Base-by-base conservation (phyloP, 805 yeast species). In the Saccharomycopsis babjevae region DNA sequence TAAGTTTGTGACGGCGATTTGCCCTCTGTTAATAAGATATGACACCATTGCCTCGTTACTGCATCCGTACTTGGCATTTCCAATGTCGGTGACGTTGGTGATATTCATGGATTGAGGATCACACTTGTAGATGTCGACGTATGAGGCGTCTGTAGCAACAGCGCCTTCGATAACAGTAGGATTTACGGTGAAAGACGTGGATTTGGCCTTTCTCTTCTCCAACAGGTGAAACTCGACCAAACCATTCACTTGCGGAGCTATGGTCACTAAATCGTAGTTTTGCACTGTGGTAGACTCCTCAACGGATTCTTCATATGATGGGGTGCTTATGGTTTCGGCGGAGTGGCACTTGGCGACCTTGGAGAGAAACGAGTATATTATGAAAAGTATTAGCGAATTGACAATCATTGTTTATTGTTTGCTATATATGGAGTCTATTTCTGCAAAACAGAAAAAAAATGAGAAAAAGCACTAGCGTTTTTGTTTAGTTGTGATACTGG, bases 31-130 rank as follows among this genome's bases (percentile, higher is more conserved):
- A 15, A 62, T 55, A 28, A 46, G 54, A 34, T 62, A 62, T 25
- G 54, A 22, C 2, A 56, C 65, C 43, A 32, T 34, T 13, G 59
- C 62, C 28, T 57, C 42, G 25, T 57, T 57, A 8, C 38, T 20
- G 42, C 65, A 62, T 15, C 65, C 65, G 36, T 61, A 60, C n/a
- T 39, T 40, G 18, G 58, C 56, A 5, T 36, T 34, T 11, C 22
- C 2, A 1, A 58, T 40, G 11, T 46, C 59, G 7, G 20, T n/a
- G 6, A 22, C 28, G 3, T 32, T 30, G 20, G 50, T 55, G 39
- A 58, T 32, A 22, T 50, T 57, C 32, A 25, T n/a, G 34, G 30
- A 25, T 15, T 20, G 18, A 6, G 46, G 38, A 5, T 28, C 42
- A 18, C 62, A 60, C 20, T 57, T 28, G 20, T 60, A 60, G 15